Evolutionary conservation across 306 rosid genomes (phyloP).

Genomic region (Luffa acutangula): DNA sequence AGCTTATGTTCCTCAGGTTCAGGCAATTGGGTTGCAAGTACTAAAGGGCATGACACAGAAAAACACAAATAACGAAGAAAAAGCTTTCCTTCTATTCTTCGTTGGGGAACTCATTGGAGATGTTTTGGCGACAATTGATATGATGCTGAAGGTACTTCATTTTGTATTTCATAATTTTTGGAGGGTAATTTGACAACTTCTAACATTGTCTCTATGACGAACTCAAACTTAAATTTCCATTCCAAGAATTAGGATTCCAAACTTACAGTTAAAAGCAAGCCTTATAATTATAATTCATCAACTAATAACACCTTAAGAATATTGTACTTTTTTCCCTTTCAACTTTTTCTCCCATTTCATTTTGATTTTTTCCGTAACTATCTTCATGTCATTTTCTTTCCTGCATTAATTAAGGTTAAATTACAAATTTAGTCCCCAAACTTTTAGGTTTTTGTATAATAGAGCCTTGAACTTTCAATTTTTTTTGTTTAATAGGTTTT

Average conservation of each 20-base stretch:
- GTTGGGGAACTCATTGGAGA: conserved; percentile 60
- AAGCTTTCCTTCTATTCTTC: conserved; percentile 45
- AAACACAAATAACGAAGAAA: conserved; percentile 40
- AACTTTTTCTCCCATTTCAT: background rate
- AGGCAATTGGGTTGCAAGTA: conserved; percentile 71
- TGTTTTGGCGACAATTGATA: conserved; percentile 45
- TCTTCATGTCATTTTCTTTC: background rate
- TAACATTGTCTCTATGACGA: background rate
- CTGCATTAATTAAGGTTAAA: background rate
- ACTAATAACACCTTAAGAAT: background rate
- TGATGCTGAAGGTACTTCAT: conserved; percentile 47
- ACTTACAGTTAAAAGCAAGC: background rate
- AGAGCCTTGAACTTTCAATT: no score
- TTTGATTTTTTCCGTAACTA: background rate
- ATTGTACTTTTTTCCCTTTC: background rate
- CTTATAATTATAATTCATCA: background rate
- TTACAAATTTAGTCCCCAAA: no score
- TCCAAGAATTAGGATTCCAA: background rate
- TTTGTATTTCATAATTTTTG: conserved; percentile 2
- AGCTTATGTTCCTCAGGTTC: conserved; percentile 48
- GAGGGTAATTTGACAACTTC: background rate
- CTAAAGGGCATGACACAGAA: conserved; percentile 57
- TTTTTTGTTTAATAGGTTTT: no score
- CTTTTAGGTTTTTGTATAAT: no score
- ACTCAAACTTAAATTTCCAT: background rate